Evolutionary conservation across 139 green algal genomes (phyloP).

Genomic region (Chlamydomonas sp.): DNA sequence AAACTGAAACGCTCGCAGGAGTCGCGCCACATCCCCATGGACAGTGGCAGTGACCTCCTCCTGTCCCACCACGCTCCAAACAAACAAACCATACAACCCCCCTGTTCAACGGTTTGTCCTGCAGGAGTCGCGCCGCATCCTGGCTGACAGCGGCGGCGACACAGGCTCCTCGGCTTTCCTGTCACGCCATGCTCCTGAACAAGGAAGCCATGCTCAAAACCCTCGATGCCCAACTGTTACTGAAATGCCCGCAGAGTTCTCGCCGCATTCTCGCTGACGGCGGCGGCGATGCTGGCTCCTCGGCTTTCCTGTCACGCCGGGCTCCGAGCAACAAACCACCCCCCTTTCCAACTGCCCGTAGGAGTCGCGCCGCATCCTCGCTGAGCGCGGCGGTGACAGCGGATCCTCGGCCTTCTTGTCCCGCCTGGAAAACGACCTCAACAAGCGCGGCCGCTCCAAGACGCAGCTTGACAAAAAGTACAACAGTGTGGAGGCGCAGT

Average conservation of each 20-base stretch:
- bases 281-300: background rate
- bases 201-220: background rate
- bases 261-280: slow-evolving; percentile 29
- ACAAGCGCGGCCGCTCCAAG: slow-evolving; percentile 21
- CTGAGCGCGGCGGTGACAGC: slow-evolving; percentile 15
- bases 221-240: slow-evolving; percentile 21
- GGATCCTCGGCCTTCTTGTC: no score
- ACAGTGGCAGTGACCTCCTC: no score
- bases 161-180: no score
- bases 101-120: background rate
- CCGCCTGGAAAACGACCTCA: slow-evolving; percentile 38
- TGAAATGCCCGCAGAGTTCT: slow-evolving; percentile 25
- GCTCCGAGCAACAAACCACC: no score
- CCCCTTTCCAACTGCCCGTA: slow-evolving; percentile 36
- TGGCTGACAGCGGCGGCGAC: slow-evolving; percentile 20
- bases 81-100: background rate
- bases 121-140: slow-evolving; percentile 19
- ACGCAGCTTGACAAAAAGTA: slow-evolving; percentile 10
- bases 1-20: no score
- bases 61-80: no score
- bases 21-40: no score
- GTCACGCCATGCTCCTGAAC: no score
- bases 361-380: slow-evolving; percentile 26
- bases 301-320: no score
- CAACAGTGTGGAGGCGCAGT: slow-evolving; percentile 9